These are phyloP conservation scores for Cucurbitaria berberidis DNA, from an alignment of 2,329 filamentous ascomycete genomes.

Conservation along the genomic window DNA sequence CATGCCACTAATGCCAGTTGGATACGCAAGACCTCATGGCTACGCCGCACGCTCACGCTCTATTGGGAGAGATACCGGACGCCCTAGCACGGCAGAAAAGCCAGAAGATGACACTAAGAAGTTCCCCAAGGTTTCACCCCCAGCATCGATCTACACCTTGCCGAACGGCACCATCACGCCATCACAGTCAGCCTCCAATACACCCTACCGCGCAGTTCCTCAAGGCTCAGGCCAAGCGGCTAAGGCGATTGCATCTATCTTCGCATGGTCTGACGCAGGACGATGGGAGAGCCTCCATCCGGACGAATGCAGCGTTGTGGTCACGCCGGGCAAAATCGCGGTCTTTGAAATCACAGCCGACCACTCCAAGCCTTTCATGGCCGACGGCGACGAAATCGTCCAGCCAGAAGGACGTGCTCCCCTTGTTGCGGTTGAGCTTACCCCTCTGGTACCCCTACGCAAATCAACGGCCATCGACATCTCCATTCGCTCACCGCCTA, in stretches of 20 bases:
- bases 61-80: slow-evolving; percentile 16
- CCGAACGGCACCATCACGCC: slow-evolving; percentile 68
- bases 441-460: slow-evolving; percentile 86
- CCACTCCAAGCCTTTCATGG: slow-evolving; percentile 52
- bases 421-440: slow-evolving; percentile 79
- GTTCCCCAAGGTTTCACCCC: slow-evolving; percentile 53
- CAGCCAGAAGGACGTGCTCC: slow-evolving; percentile 52
- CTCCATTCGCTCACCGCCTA: slow-evolving; percentile 87
- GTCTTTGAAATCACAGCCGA: slow-evolving; percentile 63
- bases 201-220: slow-evolving; percentile 64
- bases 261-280: slow-evolving; percentile 66
- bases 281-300: slow-evolving; percentile 67
- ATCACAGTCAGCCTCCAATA: slow-evolving; percentile 82
- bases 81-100: slow-evolving; percentile 14
- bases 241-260: slow-evolving; percentile 65
- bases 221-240: slow-evolving; percentile 58
- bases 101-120: slow-evolving; percentile 37
- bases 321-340: slow-evolving; percentile 69
- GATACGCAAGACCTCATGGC: slow-evolving; percentile 25
- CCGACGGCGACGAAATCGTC: slow-evolving; percentile 50
- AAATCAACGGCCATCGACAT: slow-evolving; percentile 93
- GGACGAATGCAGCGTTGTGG: slow-evolving; percentile 67
- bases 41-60: slow-evolving; percentile 20
- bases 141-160: slow-evolving; percentile 47
- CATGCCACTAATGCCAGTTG: slow-evolving; percentile 45